Base-by-base conservation (phyloP, 768 basidiomycete species). In the Agrocybe pediades region DNA sequence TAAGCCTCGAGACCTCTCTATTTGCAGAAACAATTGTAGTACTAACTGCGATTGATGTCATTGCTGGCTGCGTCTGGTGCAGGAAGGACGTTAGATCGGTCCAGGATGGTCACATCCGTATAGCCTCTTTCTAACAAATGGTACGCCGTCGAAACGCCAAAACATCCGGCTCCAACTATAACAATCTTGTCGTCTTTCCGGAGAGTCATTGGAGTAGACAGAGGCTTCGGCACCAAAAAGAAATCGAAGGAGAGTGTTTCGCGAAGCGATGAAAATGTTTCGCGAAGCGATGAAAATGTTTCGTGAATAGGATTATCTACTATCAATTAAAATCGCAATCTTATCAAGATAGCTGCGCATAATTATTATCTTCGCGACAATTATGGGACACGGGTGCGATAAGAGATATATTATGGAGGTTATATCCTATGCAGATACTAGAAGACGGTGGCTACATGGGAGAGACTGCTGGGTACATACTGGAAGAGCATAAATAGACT, bases 141-240 rank as follows among this genome's bases (percentile, higher is more conserved):
- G 59, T 85, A 80, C 1, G 93, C 95, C 0, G 95, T 90, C 16
- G 92, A 95, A 46, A 92, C 73, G 6, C 95, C 95, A 66, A 95
- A 95, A 58, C 86, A 86, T 4, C 92, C 92, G 36, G 90, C 86
- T 23, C 92, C 92, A 40, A 92, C 75, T 55, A 95, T 86, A 48
- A 93, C 63, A 41, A 87, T 73, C 46, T 67, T 70, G 61, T 72
- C 63, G 52, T 71, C 45, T 46, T 62, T 61, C 52, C 55, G 60
- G 55, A 65, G 65, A 59, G 60, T 59, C 65, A 68, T 69, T 53
- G 53, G 3, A 36, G 11, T 13, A n/a, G 33, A n/a, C 5, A 36
- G 33, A n/a, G n/a, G n/a, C n/a, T n/a, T n/a, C n/a, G n/a, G 11
- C n/a, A 36, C 33, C 13, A n/a, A 36, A n/a, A 36, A 30, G 29